Evolutionary conservation across 495 filamentous ascomycete species (phyloP), one percentile per base, ranked within the genome.

Genomic region (Mytilinidion resinicola): DNA sequence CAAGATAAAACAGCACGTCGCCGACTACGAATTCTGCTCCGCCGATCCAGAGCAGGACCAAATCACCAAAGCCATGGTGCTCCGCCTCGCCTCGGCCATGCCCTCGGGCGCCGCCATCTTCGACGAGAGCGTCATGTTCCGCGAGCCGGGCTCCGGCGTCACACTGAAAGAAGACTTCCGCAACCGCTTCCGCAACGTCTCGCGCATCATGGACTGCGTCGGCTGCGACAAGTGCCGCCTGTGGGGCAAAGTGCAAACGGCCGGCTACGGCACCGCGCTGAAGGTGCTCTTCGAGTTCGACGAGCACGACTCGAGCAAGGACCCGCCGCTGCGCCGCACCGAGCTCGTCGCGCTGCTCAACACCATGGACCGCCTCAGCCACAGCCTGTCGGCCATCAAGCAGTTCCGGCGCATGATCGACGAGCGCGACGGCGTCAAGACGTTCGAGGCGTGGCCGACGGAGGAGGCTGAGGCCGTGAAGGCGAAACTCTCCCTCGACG

Each of bases 141-240:
- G 84, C 57, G 82, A 87, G 58, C 86, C 84, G 35, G 79, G 81
- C 62, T 79, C 78, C 9, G 77, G 79, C n/a, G 79, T 73, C 37
- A 61, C 78, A 2, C 77, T 97, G 38, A 97, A 96, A 69, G 95
- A 97, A 69, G 93, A 98, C 69, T 98, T 98, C 80, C 86, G 89
- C 64, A 92, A 95, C 69, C 88, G 93, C 12, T 97, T 98, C 81
- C 82, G 93, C 62, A 98, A 98, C 63, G 90, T 98, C 53, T 91
- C 86, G 63, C 83, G 93, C 19, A 75, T 97, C 64, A 98, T 98
- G 93, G 93, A 98, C 74, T 98, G 93, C 71, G 93, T 97, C 14
- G 93, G 93, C 19, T 98, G 93, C 73, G 93, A 98, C 75, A 98
- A 98, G 75, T 98, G 93, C 74, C 84, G 93, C 14, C 82, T 98